Base-by-base conservation (phyloP, 306 rosid species). In the Rosa rugosa region DNA sequence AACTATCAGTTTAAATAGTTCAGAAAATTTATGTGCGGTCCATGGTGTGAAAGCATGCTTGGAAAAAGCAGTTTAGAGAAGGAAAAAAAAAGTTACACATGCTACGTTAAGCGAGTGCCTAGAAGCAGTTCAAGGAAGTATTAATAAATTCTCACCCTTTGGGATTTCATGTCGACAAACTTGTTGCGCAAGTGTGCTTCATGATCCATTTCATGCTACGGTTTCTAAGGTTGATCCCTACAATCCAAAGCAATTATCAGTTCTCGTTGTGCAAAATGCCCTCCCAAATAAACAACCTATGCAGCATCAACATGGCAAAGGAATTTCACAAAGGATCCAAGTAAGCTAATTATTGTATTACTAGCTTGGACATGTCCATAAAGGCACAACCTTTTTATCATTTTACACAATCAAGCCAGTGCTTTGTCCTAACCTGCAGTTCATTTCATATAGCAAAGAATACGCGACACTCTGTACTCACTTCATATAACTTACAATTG, bases 81-180 rank as follows among this genome's bases (percentile, higher is more conserved):
- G 17, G 16, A 10, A 63, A 27, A 2, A 25, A 11, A 27, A 27
- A 27, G 31, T 27, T 60, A 5, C 67, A 62, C 2, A 62, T 12
- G 14, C 17, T 59, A 59, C 20, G 4, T 63, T 13, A 63, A 12
- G 20, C 4, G 3, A 5, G n/a, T 2, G 42, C 69, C 44, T 57
- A 59, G 12, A 38, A 36, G 64, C 47, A 67, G 65, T 64, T 22
- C 5, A 34, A 4, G 0, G 0, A 59, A 41, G 53, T 77, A 50
- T 50, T 44, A 22, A 51, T 47, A 23, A 42, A 45, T 9, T 22
- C 89, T 82, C 83, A 95, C 99, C 86, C 91, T 83, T 70, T 88
- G 97, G 80, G 86, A 84, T 83, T 93, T 91, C 91, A 73, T 71
- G 79, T 83, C 84, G 86, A 91, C 84, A 82, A 88, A 87, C 84